Base-by-base conservation (phyloP, 2,329 filamentous ascomycete genomes). In the Zasmidium angulare region DNA sequence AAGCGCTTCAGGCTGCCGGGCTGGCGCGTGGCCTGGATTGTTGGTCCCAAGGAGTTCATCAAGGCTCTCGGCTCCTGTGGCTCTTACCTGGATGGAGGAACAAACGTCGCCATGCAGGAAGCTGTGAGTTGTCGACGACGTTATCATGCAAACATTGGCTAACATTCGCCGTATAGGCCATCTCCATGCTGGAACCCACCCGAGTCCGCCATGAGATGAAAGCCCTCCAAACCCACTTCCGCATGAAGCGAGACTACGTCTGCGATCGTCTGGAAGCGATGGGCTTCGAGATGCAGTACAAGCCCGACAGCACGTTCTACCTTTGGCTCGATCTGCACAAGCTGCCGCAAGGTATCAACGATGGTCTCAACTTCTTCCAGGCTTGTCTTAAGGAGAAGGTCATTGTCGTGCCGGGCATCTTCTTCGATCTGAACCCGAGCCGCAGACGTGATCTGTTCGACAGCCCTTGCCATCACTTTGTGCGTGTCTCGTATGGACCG, bases 341-440 rank as follows among this genome's bases (percentile, higher is more conserved):
- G 50, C 81, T 95, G 2, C 90, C 93, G 0, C 83, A 84, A n/a
- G 84, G 87, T 62, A 96, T 98, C 74, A 88, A 89, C 60, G 93
- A 98, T 74, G 93, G 93, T 9, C 81, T 98, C 71, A 96, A 96
- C 80, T 98, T 98, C 84, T 97, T 98, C 86, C 87, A 95, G 74
- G 92, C 92, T 26, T 95, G 95, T 72, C 80, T 98, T 48, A 86
- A 90, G 71, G 92, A 97, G 81, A 96, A 96, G 82, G 91, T 96
- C 66, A 97, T 97, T 71, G 92, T 97, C 19, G 93, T 98, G 3
- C 93, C 93, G 0, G 93, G 93, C 61, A 98, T 98, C 76, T 98
- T 98, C 84, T 98, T 98, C 75, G 93, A 98, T 71, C 78, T 98
- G 65, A 98, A 98, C 79, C 93, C 93, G 2, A 89, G 89, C 36